Percentiles rank a stretch among this genome's conserved stretches.
These are phyloP conservation scores for Thoreauomyces humboldtii DNA, from an alignment of 192 early-diverging fungal genomes.

Conservation along the genomic window DNA sequence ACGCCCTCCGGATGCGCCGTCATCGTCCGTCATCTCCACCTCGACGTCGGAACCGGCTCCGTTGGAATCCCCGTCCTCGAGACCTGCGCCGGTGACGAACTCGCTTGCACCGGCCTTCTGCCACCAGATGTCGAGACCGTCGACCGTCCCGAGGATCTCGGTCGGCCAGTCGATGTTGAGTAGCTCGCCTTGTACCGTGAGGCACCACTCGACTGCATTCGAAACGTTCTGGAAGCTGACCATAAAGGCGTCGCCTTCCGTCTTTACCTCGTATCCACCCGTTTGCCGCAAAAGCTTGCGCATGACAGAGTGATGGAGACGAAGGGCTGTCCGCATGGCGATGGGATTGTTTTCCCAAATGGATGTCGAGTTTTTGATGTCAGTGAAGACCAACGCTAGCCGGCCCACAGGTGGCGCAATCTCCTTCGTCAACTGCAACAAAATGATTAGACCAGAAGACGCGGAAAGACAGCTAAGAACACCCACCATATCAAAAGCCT, in stretches of 20 bases:
- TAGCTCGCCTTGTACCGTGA: slow-evolving; percentile 80
- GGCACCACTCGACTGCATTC: slow-evolving; percentile 81
- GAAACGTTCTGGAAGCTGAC: slow-evolving; percentile 81
- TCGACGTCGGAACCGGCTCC: slow-evolving; percentile 12
- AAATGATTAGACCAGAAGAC: background rate
- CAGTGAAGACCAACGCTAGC: slow-evolving; percentile 87
- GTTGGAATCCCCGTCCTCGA: slow-evolving; percentile 11
- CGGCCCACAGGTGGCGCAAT: slow-evolving; percentile 79
- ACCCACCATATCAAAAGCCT: slow-evolving; percentile 1
- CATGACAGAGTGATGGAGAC: slow-evolving; percentile 82
- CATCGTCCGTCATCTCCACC: slow-evolving; percentile 26
- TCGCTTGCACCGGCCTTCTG: slow-evolving; percentile 22
- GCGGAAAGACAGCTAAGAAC: background rate
- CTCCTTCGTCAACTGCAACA: slow-evolving; percentile 42
- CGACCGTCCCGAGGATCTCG: slow-evolving; percentile 74
- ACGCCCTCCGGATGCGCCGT: background rate
- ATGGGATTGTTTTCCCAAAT: slow-evolving; percentile 84
- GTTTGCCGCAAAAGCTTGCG: slow-evolving; percentile 73
- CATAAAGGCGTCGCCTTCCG: slow-evolving; percentile 94
- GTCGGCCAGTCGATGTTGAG: slow-evolving; percentile 83
- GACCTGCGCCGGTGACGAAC: slow-evolving; percentile 21
- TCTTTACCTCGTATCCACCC: slow-evolving; percentile 94
- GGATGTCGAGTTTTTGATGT: slow-evolving; percentile 90
- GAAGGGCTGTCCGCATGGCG: slow-evolving; percentile 84
- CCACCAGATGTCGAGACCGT: slow-evolving; percentile 72